phyloP scores from a whole-genome alignment of 306 rosid species.

The Vigna unguiculata region DNA sequence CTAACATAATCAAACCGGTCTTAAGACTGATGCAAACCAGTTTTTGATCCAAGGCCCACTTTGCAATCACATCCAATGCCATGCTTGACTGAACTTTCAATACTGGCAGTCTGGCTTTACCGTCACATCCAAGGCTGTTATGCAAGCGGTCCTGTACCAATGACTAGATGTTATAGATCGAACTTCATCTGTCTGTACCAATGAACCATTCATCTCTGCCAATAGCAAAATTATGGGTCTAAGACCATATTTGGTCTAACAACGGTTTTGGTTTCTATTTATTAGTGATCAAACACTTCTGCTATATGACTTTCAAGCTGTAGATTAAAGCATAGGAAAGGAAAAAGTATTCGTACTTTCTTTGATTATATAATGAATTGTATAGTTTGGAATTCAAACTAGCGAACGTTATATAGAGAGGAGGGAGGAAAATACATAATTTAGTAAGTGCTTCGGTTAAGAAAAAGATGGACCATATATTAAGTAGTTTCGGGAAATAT shows the following conservation, averaged over 20 bases:
- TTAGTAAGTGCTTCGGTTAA: constrained; percentile 10
- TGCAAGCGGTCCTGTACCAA: too few relatives aligned
- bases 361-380: constrained; percentile 6
- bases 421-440: background rate
- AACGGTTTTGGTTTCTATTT: too few relatives aligned
- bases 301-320: too few relatives aligned
- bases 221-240: too few relatives aligned
- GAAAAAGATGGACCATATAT: constrained; percentile 2
- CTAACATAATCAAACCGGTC: background rate
- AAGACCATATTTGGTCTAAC: too few relatives aligned
- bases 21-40: background rate
- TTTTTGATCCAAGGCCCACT: background rate
- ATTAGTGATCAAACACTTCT: too few relatives aligned
- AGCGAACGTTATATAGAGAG: background rate
- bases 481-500: constrained; percentile 1
- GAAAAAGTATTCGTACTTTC: background rate
- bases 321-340: background rate
- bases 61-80: background rate
- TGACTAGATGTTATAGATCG: too few relatives aligned
- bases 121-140: background rate
- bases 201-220: too few relatives aligned
- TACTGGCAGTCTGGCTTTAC: background rate
- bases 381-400: background rate
- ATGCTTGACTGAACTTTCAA: too few relatives aligned
- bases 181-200: too few relatives aligned